phyloP scores from a whole-genome alignment of 257 asterid genomes.

The Solanum megistacrolobum region DNA sequence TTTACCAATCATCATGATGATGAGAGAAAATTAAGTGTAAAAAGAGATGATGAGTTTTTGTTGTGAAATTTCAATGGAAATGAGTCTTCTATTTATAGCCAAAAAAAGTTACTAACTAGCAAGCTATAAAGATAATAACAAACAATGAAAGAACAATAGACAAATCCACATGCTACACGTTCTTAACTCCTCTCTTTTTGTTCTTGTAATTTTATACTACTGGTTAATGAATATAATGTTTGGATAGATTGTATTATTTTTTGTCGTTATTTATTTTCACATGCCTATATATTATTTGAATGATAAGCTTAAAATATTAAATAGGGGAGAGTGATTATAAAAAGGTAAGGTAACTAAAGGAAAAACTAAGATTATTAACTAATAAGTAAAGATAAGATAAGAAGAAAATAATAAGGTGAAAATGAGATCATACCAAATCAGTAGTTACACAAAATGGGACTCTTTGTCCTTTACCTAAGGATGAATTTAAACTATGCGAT shows the following conservation, averaged over 20 bases:
- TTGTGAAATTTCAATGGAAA: neutral
- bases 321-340: neutral
- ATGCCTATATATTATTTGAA: neutral
- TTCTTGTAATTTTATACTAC: neutral
- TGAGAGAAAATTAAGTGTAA: neutral
- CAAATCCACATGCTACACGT: neutral
- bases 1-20: neutral
- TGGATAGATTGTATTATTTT: fast-evolving
- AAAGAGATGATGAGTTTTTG: neutral
- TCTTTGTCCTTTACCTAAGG: neutral
- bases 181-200: neutral
- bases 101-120: neutral
- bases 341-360: too few relatives aligned
- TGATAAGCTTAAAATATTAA: too few relatives aligned
- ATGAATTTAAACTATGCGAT: too few relatives aligned
- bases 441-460: neutral
- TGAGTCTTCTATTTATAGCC: neutral
- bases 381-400: neutral
- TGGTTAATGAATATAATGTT: neutral
- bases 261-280: too few relatives aligned
- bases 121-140: neutral
- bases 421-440: too few relatives aligned
- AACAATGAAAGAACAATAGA: neutral
- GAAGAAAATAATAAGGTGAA: neutral
- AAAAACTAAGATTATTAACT: too few relatives aligned